A percentile compares a stretch with the other conserved stretches of the same genome.
Conservation (phyloP, 2,329 filamentous ascomycete species). For the Fusarium sp. region DNA sequence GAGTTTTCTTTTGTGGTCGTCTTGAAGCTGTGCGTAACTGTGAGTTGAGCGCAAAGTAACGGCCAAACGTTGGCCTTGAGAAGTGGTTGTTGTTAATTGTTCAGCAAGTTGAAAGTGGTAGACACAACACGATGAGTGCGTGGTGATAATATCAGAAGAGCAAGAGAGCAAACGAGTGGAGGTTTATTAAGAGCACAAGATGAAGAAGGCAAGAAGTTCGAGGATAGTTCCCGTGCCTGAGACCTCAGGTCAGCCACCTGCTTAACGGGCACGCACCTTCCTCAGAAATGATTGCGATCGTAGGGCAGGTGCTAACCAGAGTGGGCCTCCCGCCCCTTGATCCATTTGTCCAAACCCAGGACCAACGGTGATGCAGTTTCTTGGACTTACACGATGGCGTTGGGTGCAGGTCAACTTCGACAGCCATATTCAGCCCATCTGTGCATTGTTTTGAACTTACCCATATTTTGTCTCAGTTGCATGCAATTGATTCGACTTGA, state of each 20-base stretch:
- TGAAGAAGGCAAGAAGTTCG: neutral
- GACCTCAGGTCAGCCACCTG: conserved; percentile 23
- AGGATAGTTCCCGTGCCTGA: conserved; percentile 8
- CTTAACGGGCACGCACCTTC: conserved; percentile 1
- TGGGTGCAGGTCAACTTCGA: conserved; percentile 9
- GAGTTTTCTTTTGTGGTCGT: conserved; percentile 29
- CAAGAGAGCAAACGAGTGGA: neutral
- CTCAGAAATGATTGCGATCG: conserved; percentile 29
- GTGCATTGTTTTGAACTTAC: neutral
- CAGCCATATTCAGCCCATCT: conserved; percentile 2
- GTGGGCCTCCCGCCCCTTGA: conserved; percentile 31
- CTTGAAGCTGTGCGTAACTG: conserved; percentile 20
- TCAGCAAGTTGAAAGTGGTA: neutral
- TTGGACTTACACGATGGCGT: conserved; percentile 22
- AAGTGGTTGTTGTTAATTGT: conserved; percentile 5
- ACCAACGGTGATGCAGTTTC: conserved; percentile 18
- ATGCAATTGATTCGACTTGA: conserved; percentile 6
- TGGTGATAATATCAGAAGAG: neutral
- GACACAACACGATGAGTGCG: neutral
- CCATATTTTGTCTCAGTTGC: conserved; percentile 11
- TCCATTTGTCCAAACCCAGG: conserved; percentile 19
- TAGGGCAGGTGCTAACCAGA: conserved; percentile 34
- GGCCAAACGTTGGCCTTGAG: conserved; percentile 26
- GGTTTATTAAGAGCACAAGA: neutral
- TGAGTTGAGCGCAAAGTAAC: conserved; percentile 38